Base-by-base conservation (phyloP, 1,284 basidiomycete genomes). In the Bondarzewia mesenterica region DNA sequence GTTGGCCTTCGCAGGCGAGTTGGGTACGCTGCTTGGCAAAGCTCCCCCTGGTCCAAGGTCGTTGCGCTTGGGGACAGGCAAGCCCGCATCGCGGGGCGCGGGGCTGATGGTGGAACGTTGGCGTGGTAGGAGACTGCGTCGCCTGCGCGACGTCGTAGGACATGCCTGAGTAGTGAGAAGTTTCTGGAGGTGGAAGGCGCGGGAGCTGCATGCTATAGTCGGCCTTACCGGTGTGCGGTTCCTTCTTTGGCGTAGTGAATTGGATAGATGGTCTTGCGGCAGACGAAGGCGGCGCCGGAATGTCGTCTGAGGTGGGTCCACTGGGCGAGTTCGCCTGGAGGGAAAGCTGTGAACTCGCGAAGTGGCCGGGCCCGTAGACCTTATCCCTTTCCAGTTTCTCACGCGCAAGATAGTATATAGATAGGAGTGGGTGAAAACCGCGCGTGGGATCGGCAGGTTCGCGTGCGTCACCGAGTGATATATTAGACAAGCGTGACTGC, bases 301-400 rank as follows among this genome's bases (percentile, higher is more conserved):
- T 32, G 2, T 22, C 32, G 43, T 32, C n/a, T 1, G 23, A n/a
- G 7, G 42, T 15, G 10, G 32, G 18, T 5, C 15, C 26, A n/a
- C 35, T n/a, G 38, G 22, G 18, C 27, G 50, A 53, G 59, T 35
- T n/a, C n/a, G 54, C 52, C 46, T 66, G 62, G 18, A 73, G 55
- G 1, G 73, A 74, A 18, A 93, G 67, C 58, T 93, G 91, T 1
- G 93, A 97, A 47, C 82, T 91, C 2, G 95, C 95, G 66, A 99
- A 99, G 57, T 91, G 85, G 2, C 92, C 93, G 1, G 87, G 84
- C 0, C 95, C 95, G 65, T 93, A 98, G 4, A 98, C 87, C 50
- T 79, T 78, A 60, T 98, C 94, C 45, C 95, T 75, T 60, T 98
- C 93, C 63, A 94, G 78, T 74, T 97, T 97, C 70, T 99, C 95